Conservation (phyloP, 2,329 filamentous ascomycete genomes). For the Aspergillus sp. region DNA sequence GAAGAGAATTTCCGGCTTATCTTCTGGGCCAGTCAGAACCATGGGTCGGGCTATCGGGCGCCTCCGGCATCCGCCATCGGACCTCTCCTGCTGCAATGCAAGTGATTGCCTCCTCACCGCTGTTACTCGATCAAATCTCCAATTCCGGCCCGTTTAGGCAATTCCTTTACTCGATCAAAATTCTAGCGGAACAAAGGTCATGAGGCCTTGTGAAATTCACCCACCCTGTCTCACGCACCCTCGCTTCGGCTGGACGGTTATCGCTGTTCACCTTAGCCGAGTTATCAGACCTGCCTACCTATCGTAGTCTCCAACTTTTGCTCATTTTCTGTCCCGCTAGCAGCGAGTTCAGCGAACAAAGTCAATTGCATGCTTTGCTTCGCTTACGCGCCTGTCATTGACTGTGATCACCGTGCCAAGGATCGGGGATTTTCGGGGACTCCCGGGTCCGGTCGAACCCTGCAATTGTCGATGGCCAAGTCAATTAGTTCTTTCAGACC, state of each 20-base stretch:
- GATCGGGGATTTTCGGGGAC: background rate
- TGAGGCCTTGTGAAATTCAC: background rate
- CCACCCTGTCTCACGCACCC: background rate
- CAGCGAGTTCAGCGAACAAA: background rate
- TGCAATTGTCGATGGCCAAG: background rate
- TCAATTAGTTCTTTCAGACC: background rate
- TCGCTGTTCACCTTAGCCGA: background rate
- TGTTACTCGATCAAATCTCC: conserved; percentile 35
- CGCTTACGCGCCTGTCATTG: background rate
- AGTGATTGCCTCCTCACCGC: conserved; percentile 4
- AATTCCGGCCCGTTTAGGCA: conserved; percentile 25
- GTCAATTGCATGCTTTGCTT: background rate
- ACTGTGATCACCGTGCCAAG: background rate
- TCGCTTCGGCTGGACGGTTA: background rate
- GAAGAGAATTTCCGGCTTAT: conserved; percentile 1
- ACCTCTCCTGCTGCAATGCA: conserved; percentile 9
- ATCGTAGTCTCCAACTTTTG: background rate
- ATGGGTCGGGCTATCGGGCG: conserved; percentile 27
- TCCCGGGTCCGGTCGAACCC: background rate
- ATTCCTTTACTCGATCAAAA: conserved; percentile 21
- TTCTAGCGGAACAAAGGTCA: background rate
- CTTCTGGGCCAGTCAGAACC: conserved; percentile 13
- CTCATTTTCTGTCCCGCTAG: background rate
- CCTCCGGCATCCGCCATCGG: conserved; percentile 31
- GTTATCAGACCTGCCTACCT: too few relatives aligned